These are phyloP conservation scores for Pleurotus giganteus DNA, from an alignment of 768 basidiomycete species.

Conservation along the genomic window DNA sequence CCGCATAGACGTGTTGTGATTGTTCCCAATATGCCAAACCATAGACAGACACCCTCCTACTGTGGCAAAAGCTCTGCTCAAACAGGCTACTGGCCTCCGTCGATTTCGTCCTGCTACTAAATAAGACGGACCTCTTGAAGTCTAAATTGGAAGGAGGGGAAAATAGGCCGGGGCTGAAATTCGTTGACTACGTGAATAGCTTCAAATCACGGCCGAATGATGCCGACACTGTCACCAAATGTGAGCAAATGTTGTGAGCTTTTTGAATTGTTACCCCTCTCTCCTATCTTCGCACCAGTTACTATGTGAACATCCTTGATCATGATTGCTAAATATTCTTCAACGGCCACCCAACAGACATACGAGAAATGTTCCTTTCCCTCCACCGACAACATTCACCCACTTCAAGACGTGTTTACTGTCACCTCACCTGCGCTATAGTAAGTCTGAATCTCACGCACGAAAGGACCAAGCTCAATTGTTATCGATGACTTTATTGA, in stretches of 20 bases:
- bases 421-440: constrained; percentile 58
- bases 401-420: constrained; percentile 44
- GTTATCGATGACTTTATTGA: constrained; percentile 10
- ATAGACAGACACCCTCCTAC: constrained; percentile 53
- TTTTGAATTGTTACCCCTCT: background rate
- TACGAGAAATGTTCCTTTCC: constrained; percentile 47
- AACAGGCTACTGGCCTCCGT: constrained; percentile 53
- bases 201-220: constrained; percentile 54
- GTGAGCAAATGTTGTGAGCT: constrained; percentile 32
- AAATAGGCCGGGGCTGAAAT: constrained; percentile 39
- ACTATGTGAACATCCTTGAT: background rate
- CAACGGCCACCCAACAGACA: constrained; percentile 34
- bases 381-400: constrained; percentile 51
- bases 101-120: constrained; percentile 59
- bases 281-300: background rate
- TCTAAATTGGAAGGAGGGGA: constrained; percentile 37
- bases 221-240: constrained; percentile 48
- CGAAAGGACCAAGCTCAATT: constrained; percentile 13
- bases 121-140: constrained; percentile 61
- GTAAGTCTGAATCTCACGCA: no score
- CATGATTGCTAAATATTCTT: background rate
- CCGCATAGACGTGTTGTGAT: constrained; percentile 1
- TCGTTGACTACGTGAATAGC: constrained; percentile 53
- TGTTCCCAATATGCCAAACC: background rate
- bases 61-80: constrained; percentile 61